phyloP scores from a whole-genome alignment of 768 basidiomycete genomes.

The Sarcodon sp. region DNA sequence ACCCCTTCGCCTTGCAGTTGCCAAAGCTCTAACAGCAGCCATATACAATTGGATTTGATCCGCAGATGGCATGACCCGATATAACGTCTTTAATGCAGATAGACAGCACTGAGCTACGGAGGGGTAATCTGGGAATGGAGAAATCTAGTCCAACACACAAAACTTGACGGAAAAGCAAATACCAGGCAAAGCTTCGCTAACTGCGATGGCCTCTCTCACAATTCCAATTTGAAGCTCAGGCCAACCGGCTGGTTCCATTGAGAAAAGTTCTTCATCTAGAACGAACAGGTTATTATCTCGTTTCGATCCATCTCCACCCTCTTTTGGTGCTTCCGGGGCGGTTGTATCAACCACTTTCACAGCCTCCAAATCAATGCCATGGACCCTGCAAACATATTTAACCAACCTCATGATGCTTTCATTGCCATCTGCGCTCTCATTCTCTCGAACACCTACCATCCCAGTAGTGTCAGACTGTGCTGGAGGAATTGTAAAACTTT shows the following conservation, averaged over 20 bases:
- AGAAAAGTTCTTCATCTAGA: constrained; percentile 23
- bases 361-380: constrained; percentile 73
- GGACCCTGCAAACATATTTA: constrained; percentile 59
- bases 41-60: constrained; percentile 77
- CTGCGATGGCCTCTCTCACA: constrained; percentile 83
- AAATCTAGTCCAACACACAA: background rate
- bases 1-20: constrained; percentile 67
- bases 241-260: constrained; percentile 70
- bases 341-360: constrained; percentile 33
- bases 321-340: constrained; percentile 1
- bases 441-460: constrained; percentile 56
- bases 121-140: constrained; percentile 48
- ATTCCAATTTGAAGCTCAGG: constrained; percentile 89
- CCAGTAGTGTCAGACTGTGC: constrained; percentile 31
- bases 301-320: background rate
- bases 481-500: constrained; percentile 25
- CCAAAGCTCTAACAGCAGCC: constrained; percentile 59
- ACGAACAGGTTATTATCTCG: background rate
- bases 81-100: constrained; percentile 70
- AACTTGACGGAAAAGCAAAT: constrained; percentile 9
- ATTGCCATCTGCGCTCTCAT: constrained; percentile 72
- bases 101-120: constrained; percentile 82
- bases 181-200: constrained; percentile 90
- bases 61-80: constrained; percentile 48
- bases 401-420: constrained; percentile 66